Evolutionary conservation across 768 basidiomycete genomes (phyloP).

Genomic region (Tylopilus intermedius): DNA sequence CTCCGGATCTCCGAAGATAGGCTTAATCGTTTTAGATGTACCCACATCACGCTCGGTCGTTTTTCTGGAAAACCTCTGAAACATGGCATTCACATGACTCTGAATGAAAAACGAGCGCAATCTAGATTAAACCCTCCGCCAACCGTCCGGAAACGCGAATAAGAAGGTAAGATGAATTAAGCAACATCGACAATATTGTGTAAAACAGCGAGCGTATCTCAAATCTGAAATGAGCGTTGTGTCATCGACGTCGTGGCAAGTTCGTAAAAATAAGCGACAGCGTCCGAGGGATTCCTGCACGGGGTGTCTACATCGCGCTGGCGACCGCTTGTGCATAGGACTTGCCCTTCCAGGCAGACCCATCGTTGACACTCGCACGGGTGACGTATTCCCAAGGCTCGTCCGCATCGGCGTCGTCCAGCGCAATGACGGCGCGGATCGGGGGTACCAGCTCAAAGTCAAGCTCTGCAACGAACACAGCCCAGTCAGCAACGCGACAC

Average conservation of each 20-base stretch:
- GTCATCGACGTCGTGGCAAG: slow-evolving; percentile 10
- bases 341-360: slow-evolving; percentile 28
- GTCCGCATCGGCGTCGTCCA: slow-evolving; percentile 27
- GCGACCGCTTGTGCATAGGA: slow-evolving; percentile 30
- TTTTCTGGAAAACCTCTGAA: not conserved
- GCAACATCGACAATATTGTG: not conserved
- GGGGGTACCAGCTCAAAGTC: slow-evolving; percentile 31
- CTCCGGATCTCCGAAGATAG: not conserved
- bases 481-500: not conserved
- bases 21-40: not conserved
- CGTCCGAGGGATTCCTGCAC: not conserved
- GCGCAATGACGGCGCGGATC: slow-evolving; percentile 29
- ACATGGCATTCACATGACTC: not conserved
- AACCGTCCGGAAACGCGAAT: slow-evolving; percentile 6
- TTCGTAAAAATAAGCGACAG: not conserved
- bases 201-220: slow-evolving; percentile 9
- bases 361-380: slow-evolving; percentile 25
- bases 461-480: slow-evolving; percentile 10
- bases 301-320: slow-evolving; percentile 17
- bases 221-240: slow-evolving; percentile 17
- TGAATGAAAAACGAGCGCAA: not conserved
- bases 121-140: slow-evolving; percentile 8
- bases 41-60: not conserved
- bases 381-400: slow-evolving; percentile 32
- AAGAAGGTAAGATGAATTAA: slow-evolving; percentile 15